phyloP scores from a whole-genome alignment of 2,329 filamentous ascomycete genomes.

The Phyllosticta citriasiana region DNA sequence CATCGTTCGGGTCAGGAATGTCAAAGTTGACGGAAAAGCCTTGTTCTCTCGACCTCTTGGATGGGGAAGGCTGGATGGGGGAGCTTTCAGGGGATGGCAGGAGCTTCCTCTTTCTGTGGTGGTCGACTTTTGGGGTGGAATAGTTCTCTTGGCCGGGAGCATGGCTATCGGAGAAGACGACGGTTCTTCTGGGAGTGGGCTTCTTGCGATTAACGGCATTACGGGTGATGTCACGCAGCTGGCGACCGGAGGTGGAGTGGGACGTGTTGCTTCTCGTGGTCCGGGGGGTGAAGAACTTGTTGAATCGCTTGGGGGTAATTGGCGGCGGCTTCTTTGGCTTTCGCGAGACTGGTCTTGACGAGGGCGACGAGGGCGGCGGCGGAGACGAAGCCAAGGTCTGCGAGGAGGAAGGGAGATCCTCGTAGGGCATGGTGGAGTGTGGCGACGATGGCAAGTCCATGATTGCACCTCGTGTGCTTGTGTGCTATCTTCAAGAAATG shows the following conservation, averaged over 20 bases:
- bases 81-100: constrained; percentile 33
- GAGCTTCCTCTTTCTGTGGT: constrained; percentile 26
- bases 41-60: constrained; percentile 23
- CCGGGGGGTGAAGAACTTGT: constrained; percentile 41
- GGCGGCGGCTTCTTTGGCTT: constrained; percentile 39
- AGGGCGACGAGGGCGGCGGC: constrained; percentile 20
- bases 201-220: constrained; percentile 32
- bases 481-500: constrained; percentile 4
- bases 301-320: constrained; percentile 43
- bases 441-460: not conserved
- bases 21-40: constrained; percentile 12
- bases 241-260: constrained; percentile 31
- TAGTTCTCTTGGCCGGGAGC: constrained; percentile 16
- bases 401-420: constrained; percentile 3
- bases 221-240: constrained; percentile 41
- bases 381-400: constrained; percentile 24
- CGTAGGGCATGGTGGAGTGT: not conserved
- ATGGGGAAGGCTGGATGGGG: constrained; percentile 32
- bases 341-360: constrained; percentile 13
- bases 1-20: constrained; percentile 2
- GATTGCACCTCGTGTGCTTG: not conserved
- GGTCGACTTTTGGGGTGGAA: constrained; percentile 23
- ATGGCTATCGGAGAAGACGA: constrained; percentile 27
- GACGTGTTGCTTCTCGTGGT: constrained; percentile 4
- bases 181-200: constrained; percentile 28